Percentiles rank a stretch among this genome's conserved stretches.
Conservation (phyloP, 176 grass and related monocot genomes). For the Coix lacrymajobi region DNA sequence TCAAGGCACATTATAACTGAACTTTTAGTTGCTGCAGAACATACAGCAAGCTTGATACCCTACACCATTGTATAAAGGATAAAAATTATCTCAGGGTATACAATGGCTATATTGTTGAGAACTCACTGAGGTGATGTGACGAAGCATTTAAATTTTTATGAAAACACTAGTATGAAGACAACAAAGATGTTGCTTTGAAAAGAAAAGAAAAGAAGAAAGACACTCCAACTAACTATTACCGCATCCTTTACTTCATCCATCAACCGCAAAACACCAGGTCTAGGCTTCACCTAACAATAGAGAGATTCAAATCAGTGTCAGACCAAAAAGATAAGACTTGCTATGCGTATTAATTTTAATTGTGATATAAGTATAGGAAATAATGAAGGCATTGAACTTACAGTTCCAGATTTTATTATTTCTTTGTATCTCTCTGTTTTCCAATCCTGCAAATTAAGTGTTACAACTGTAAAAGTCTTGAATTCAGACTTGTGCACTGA, state of each 20-base stretch:
- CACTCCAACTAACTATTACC: constrained; percentile 62
- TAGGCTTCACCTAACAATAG: constrained; percentile 62
- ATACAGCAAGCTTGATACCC: constrained; percentile 97
- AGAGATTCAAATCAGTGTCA: constrained; percentile 13
- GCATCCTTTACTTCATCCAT: constrained; percentile 97
- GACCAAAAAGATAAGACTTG: not conserved
- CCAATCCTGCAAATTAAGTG: constrained; percentile 69
- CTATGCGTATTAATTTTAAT: not conserved
- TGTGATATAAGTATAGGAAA: not conserved
- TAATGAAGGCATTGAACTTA: constrained; percentile 36
- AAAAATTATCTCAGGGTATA: constrained; percentile 3
- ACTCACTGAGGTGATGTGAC: not conserved
- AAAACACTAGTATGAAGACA: not conserved
- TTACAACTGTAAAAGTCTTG: not conserved
- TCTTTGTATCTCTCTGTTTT: constrained; percentile 98
- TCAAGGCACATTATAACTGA: constrained; percentile 82
- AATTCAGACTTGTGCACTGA: not conserved
- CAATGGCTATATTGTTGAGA: not conserved
- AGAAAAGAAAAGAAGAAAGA: not conserved
- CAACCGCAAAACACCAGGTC: constrained; percentile 75
- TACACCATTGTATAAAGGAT: constrained; percentile 33
- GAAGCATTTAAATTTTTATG: not conserved
- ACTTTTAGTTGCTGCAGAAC: constrained; percentile 98
- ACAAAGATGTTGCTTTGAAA: not conserved
- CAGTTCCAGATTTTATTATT: constrained; percentile 91